phyloP scores from a whole-genome alignment of 257 asterid species.

The Prunella vulgaris region DNA sequence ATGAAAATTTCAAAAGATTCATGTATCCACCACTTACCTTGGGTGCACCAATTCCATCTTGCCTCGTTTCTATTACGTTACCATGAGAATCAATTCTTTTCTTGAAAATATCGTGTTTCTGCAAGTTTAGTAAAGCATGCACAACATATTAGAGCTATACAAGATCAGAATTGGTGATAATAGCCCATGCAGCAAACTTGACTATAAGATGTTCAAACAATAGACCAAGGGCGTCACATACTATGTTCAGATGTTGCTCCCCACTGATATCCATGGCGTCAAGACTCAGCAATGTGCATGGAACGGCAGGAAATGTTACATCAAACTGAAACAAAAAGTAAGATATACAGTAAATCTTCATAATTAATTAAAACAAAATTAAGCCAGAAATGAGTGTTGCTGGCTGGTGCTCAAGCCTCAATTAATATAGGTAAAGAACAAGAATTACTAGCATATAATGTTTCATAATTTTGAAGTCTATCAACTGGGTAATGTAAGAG shows the following conservation, averaged over 20 bases:
- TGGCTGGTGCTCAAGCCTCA: constrained; percentile 11
- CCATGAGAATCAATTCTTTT: constrained; percentile 83
- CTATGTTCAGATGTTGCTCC: constrained; percentile 92
- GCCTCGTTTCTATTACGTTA: constrained; percentile 70
- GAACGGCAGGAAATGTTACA: constrained; percentile 78
- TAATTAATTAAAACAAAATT: background rate
- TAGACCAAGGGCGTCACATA: constrained; percentile 34
- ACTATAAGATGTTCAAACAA: background rate
- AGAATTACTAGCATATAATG: background rate
- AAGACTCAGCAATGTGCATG: constrained; percentile 85
- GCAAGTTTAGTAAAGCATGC: constrained; percentile 28
- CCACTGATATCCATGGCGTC: constrained; percentile 99
- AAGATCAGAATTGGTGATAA: constrained; percentile 2
- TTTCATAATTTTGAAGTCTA: background rate
- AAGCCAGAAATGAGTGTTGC: constrained; percentile 1
- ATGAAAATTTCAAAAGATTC: too few relatives aligned
- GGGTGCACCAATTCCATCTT: constrained; percentile 92
- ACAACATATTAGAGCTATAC: background rate
- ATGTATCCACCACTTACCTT: constrained; percentile 52
- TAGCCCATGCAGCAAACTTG: constrained; percentile 13
- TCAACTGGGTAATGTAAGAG: constrained; percentile 3
- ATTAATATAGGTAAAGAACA: background rate
- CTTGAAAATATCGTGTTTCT: constrained; percentile 95
- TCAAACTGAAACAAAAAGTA: constrained; percentile 66
- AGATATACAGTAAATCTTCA: constrained; percentile 19